Evolutionary conservation across 768 basidiomycete species (phyloP).

Genomic region (Hydnum rufescens): DNA sequence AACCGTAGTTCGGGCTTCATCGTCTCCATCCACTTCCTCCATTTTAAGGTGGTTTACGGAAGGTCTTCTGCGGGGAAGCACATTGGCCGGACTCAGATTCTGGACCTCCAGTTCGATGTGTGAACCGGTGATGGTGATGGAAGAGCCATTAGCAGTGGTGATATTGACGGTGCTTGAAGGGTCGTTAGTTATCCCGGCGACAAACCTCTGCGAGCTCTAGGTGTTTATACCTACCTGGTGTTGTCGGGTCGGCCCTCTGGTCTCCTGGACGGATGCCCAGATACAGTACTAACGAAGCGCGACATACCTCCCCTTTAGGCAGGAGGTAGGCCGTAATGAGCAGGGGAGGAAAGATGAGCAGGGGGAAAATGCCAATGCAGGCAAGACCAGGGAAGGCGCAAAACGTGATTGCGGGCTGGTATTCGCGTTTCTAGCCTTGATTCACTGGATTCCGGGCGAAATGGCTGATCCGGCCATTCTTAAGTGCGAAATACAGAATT

Average conservation of each 20-base stretch:
- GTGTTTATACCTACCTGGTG: background rate
- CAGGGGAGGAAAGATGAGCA: background rate
- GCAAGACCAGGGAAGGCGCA: too few relatives aligned
- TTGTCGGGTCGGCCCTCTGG: background rate
- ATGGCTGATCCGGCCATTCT: too few relatives aligned
- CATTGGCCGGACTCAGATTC: background rate
- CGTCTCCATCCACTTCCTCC: background rate
- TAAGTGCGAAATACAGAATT: too few relatives aligned
- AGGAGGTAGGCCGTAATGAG: background rate
- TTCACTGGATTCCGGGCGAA: too few relatives aligned
- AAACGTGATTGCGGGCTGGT: too few relatives aligned
- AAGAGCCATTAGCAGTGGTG: background rate
- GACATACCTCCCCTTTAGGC: too few relatives aligned
- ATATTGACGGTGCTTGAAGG: background rate
- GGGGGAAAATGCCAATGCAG: background rate
- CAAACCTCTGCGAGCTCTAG: background rate
- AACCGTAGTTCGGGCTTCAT: background rate
- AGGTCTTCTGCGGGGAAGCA: background rate
- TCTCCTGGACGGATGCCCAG: background rate
- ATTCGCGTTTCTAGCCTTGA: too few relatives aligned
- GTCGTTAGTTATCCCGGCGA: background rate
- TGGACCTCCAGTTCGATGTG: background rate
- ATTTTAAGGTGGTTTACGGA: background rate
- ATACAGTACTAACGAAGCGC: background rate
- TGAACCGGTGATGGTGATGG: conserved; percentile 1